Evolutionary conservation across 768 basidiomycete genomes (phyloP).

Genomic region (Serendipita indica): DNA sequence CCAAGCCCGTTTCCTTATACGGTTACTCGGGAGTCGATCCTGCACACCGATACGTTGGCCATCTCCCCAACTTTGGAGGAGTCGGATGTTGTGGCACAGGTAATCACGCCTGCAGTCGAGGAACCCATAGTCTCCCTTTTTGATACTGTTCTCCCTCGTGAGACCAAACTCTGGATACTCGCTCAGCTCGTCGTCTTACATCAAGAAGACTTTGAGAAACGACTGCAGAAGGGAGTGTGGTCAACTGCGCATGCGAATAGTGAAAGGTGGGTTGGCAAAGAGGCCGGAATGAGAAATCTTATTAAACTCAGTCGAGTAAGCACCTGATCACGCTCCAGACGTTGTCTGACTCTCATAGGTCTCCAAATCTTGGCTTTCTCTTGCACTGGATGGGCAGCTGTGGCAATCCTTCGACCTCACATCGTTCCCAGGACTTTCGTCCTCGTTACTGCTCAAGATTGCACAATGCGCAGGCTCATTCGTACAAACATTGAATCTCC

Average conservation of each 20-base stretch:
- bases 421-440: slow-evolving; percentile 41
- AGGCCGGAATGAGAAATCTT: slow-evolving; percentile 61
- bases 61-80: background rate
- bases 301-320: slow-evolving; percentile 67
- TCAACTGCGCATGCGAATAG: slow-evolving; percentile 37
- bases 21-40: background rate
- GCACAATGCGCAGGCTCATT: slow-evolving; percentile 47
- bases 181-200: slow-evolving; percentile 39
- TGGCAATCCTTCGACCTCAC: slow-evolving; percentile 55
- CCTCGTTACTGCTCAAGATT: slow-evolving; percentile 36
- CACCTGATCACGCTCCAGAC: slow-evolving; percentile 5
- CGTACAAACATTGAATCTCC: slow-evolving; percentile 42
- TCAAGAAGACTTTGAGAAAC: slow-evolving; percentile 39
- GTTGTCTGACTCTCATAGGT: slow-evolving; percentile 33
- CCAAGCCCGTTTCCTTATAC: background rate
- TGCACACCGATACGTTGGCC: background rate
- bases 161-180: slow-evolving; percentile 51
- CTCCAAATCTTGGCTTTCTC: slow-evolving; percentile 56
- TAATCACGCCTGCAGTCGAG: background rate
- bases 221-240: slow-evolving; percentile 38
- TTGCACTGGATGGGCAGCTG: slow-evolving; percentile 77
- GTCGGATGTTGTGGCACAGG: background rate
- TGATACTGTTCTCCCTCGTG: slow-evolving; percentile 54
- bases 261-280: slow-evolving; percentile 58
- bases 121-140: slow-evolving; percentile 27